These are phyloP conservation scores for Epicoccum sorghinum DNA, from an alignment of 2,329 filamentous ascomycete species.

Conservation along the genomic window DNA sequence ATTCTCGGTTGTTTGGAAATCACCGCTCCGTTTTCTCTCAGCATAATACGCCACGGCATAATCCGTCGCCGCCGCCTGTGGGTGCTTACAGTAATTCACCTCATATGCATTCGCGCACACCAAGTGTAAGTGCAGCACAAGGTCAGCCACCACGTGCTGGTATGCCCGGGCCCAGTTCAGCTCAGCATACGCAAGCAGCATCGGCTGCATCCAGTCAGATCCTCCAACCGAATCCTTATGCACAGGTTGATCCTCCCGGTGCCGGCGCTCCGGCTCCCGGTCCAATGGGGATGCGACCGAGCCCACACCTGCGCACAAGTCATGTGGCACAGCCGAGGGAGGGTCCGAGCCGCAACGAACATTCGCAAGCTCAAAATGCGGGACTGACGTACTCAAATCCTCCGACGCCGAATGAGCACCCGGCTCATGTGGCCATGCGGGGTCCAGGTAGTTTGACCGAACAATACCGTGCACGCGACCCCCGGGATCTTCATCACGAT, in stretches of 20 bases:
- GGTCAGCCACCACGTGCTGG: conserved; percentile 33
- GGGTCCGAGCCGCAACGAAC: conserved; percentile 39
- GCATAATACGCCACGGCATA: conserved; percentile 40
- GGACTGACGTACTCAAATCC: conserved; percentile 41
- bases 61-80: conserved; percentile 43
- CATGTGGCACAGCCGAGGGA: conserved; percentile 40
- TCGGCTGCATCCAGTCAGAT: conserved; percentile 35
- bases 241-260: conserved; percentile 45
- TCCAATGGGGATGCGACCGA: conserved; percentile 46
- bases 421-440: conserved; percentile 32
- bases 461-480: conserved; percentile 37
- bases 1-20: conserved; percentile 28
- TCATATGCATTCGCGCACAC: conserved; percentile 43
- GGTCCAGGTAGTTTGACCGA: conserved; percentile 32
- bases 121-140: conserved; percentile 41
- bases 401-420: conserved; percentile 40
- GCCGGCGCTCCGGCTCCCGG: conserved; percentile 33
- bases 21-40: conserved; percentile 43
- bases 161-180: conserved; percentile 27
- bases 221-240: conserved; percentile 46
- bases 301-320: conserved; percentile 41
- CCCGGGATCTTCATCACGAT: conserved; percentile 37
- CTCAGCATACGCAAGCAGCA: conserved; percentile 27
- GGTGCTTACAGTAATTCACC: conserved; percentile 40
- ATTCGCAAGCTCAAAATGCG: conserved; percentile 39